These are phyloP conservation scores for Aschersonia sp. DNA, from an alignment of 2,329 filamentous ascomycete genomes.

Conservation along the genomic window DNA sequence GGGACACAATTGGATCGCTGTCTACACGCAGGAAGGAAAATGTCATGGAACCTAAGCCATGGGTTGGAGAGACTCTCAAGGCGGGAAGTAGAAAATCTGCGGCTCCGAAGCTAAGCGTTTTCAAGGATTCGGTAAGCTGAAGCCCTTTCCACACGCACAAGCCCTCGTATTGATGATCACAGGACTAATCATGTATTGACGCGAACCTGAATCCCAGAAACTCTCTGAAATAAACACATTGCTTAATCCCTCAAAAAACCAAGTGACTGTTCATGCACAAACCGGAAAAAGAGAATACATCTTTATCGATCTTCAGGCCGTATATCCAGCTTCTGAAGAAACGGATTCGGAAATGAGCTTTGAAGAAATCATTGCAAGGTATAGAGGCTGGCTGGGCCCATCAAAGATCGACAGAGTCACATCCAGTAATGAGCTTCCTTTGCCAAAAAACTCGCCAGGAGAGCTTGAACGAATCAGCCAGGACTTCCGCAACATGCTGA, in stretches of 20 bases:
- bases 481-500: slow-evolving; percentile 21
- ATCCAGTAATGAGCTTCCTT: slow-evolving; percentile 18
- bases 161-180: slow-evolving; percentile 69
- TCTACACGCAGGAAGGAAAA: slow-evolving; percentile 93
- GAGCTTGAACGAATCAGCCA: slow-evolving; percentile 17
- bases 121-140: slow-evolving; percentile 75
- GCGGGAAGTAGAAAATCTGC: slow-evolving; percentile 69
- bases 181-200: slow-evolving; percentile 77
- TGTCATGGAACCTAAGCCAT: slow-evolving; percentile 68
- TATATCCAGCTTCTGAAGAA: slow-evolving; percentile 68
- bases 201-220: slow-evolving; percentile 34
- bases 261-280: slow-evolving; percentile 69
- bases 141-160: slow-evolving; percentile 13
- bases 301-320: slow-evolving; percentile 69
- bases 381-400: slow-evolving; percentile 53
- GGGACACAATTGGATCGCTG: slow-evolving; percentile 83
- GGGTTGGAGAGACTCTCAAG: slow-evolving; percentile 84
- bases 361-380: slow-evolving; percentile 74
- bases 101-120: slow-evolving; percentile 71
- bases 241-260: slow-evolving; percentile 56
- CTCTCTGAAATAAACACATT: slow-evolving; percentile 48
- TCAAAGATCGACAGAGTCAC: slow-evolving; percentile 36
- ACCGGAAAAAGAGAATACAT: slow-evolving; percentile 77
- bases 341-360: slow-evolving; percentile 70
- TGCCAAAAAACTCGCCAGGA: slow-evolving; percentile 12